Percentiles rank a stretch among this genome's conserved stretches.
phyloP scores from a whole-genome alignment of 129 eudicot genomes.

The Glebionis coronaria region DNA sequence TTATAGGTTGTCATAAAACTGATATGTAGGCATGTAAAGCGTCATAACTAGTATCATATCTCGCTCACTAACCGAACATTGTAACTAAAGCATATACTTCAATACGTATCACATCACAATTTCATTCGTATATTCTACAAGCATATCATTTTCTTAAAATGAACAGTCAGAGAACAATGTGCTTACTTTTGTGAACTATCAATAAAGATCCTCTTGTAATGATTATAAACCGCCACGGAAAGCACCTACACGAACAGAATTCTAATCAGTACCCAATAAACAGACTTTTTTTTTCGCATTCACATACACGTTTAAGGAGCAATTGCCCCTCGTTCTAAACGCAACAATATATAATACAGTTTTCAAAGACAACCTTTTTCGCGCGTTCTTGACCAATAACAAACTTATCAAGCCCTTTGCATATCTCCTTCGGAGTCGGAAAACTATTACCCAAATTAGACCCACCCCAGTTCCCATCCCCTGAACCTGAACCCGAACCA shows the following conservation, averaged over 20 bases:
- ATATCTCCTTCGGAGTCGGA: constrained; percentile 64
- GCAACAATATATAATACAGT: too few species aligned
- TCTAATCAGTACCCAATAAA: background rate
- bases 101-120: background rate
- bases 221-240: constrained; percentile 34
- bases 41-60: too few species aligned
- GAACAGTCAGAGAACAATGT: background rate
- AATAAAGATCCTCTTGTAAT: constrained; percentile 31
- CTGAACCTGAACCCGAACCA: constrained; percentile 42
- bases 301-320: constrained; percentile 9
- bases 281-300: background rate
- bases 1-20: too few species aligned
- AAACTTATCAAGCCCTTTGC: constrained; percentile 49
- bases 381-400: constrained; percentile 48
- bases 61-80: too few species aligned
- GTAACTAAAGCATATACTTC: constrained; percentile 17
- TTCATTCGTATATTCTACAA: background rate
- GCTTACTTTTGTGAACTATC: constrained; percentile 26
- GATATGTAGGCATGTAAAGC: too few species aligned
- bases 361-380: constrained; percentile 13
- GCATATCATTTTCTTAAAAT: constrained; percentile 1
- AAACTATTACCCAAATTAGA: constrained; percentile 52
- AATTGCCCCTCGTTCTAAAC: background rate
- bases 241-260: constrained; percentile 19
- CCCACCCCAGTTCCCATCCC: constrained; percentile 68